A percentile compares a stretch with the other conserved stretches of the same genome.
phyloP scores from a whole-genome alignment of 345 rosid genomes.

The Populus alba region DNA sequence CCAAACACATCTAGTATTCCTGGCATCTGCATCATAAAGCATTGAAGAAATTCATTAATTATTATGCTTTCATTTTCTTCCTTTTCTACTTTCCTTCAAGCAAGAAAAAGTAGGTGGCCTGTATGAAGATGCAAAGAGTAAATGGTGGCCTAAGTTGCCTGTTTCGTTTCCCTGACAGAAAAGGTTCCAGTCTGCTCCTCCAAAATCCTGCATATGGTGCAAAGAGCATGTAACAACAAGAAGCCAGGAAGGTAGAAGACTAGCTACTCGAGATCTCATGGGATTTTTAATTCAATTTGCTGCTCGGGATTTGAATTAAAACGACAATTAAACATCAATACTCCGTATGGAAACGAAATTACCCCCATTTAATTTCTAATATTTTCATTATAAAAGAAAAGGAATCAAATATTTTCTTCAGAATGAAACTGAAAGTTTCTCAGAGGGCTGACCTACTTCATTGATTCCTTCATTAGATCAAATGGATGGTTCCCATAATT shows the following conservation, averaged over 20 bases:
- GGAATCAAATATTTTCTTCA: neutral
- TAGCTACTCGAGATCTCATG: neutral
- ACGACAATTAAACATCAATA: neutral
- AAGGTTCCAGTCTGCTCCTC: slow-evolving; percentile 47
- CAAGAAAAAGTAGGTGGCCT: neutral
- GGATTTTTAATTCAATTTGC: neutral
- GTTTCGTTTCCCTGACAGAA: slow-evolving; percentile 45
- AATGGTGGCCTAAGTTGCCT: slow-evolving; percentile 29
- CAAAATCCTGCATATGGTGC: slow-evolving; percentile 37
- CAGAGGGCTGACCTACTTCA: slow-evolving; percentile 49
- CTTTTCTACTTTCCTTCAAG: neutral
- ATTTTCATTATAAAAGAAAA: neutral
- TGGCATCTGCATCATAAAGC: slow-evolving; percentile 44
- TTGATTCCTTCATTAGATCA: slow-evolving; percentile 52
- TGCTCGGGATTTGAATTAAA: neutral
- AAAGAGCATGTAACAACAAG: neutral
- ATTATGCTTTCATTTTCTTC: too few relatives aligned
- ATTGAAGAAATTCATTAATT: neutral
- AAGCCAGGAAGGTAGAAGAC: neutral
- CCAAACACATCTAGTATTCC: slow-evolving; percentile 56
- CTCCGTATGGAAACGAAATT: neutral
- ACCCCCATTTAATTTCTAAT: neutral
- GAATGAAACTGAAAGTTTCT: slow-evolving; percentile 22
- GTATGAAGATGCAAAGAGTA: neutral
- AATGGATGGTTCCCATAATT: slow-evolving; percentile 56